Conservation (phyloP, 345 rosid species). For the Euphorbia lathyris region DNA sequence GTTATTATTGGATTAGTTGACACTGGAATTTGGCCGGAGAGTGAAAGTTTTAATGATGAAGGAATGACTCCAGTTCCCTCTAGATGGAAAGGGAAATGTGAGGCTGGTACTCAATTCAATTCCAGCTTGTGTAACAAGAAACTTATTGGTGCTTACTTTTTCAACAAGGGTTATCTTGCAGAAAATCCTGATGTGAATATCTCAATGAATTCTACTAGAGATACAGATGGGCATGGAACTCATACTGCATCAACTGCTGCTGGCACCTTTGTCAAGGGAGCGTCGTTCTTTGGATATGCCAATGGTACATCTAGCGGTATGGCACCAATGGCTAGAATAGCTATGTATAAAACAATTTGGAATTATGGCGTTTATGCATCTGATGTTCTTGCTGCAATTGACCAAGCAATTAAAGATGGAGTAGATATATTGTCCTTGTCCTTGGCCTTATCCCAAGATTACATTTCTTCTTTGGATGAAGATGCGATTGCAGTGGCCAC, state of each 20-base stretch:
- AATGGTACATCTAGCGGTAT: constrained; percentile 31
- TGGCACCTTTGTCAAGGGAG: constrained; percentile 29
- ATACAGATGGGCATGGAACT: constrained; percentile 40
- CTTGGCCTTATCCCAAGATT: constrained; percentile 6
- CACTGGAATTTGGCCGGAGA: constrained; percentile 45
- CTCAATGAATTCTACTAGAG: constrained; percentile 25
- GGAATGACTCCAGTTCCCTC: constrained; percentile 29
- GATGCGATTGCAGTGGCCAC: constrained; percentile 38
- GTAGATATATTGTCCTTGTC: constrained; percentile 40
- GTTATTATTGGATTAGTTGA: constrained; percentile 37
- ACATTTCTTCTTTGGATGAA: constrained; percentile 14
- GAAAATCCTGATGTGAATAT: constrained; percentile 21
- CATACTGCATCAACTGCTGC: constrained; percentile 45
- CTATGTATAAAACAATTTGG: constrained; percentile 37
- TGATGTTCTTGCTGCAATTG: constrained; percentile 43
- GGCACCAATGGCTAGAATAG: constrained; percentile 32
- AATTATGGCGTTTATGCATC: constrained; percentile 24
- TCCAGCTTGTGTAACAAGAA: constrained; percentile 38
- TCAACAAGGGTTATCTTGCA: constrained; percentile 31
- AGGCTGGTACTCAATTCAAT: constrained; percentile 15
- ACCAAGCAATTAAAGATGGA: constrained; percentile 40
- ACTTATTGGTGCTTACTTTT: constrained; percentile 40
- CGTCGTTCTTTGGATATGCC: constrained; percentile 45
- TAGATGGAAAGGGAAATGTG: constrained; percentile 43
- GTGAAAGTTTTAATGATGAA: constrained; percentile 35